These are phyloP conservation scores for Cadophora luteo-olivacea DNA, from an alignment of 2,329 filamentous ascomycete species.

Conservation along the genomic window DNA sequence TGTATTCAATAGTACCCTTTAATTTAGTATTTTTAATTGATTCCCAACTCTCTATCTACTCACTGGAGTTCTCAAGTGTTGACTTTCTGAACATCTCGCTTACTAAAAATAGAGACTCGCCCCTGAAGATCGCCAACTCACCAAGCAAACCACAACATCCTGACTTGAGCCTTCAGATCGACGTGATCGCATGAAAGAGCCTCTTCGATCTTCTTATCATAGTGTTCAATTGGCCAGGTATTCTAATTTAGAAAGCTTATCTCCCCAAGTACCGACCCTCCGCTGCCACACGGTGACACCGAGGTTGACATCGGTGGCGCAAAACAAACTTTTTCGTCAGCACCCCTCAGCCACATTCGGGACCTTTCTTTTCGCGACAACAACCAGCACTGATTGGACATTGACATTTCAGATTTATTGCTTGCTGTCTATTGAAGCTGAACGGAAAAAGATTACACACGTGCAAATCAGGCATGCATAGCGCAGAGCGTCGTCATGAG, in stretches of 20 bases:
- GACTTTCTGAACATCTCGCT: neutral
- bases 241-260: neutral
- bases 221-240: neutral
- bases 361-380: neutral
- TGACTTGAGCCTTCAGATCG: neutral
- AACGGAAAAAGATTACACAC: too few relatives aligned
- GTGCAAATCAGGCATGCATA: neutral
- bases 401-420: neutral
- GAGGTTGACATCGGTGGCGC: slow-evolving; percentile 8
- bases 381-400: neutral
- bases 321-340: slow-evolving; percentile 10
- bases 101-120: slow-evolving; percentile 5
- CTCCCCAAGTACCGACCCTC: neutral
- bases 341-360: slow-evolving; percentile 10
- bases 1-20: neutral
- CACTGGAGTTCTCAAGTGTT: neutral
- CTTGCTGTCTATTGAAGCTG: neutral
- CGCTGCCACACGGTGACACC: slow-evolving; percentile 6
- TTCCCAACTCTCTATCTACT: neutral
- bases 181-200: neutral
- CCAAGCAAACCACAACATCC: neutral
- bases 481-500: slow-evolving; percentile 15
- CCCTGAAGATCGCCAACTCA: neutral
- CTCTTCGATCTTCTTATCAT: too few relatives aligned
- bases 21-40: neutral